Conservation (phyloP, 1,284 basidiomycete genomes). For the Ceraceosorus bombacis region DNA sequence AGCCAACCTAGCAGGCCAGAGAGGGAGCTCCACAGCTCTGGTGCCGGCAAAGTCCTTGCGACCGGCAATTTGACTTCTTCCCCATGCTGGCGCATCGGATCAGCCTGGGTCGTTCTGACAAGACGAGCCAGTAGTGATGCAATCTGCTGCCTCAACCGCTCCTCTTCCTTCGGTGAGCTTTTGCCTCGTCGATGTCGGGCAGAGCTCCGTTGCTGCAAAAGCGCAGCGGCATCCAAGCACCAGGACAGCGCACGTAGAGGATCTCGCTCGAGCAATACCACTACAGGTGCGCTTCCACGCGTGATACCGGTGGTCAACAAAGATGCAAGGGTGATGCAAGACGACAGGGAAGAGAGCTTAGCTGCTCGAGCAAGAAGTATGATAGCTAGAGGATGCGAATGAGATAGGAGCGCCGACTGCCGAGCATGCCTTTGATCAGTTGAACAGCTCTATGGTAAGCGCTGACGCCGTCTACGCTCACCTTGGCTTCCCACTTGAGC, state of each 20-base stretch:
- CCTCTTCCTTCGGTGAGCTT: slow-evolving; percentile 1
- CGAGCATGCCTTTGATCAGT: not conserved
- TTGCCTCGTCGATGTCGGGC: slow-evolving; percentile 5
- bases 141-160: slow-evolving; percentile 2
- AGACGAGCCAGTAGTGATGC: slow-evolving; percentile 7
- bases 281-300: slow-evolving; percentile 17
- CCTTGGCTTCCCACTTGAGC: slow-evolving; percentile 34
- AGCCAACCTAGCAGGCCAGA: not conserved
- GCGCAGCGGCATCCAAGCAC: slow-evolving; percentile 15
- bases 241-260: slow-evolving; percentile 21
- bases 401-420: slow-evolving; percentile 18
- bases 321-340: slow-evolving; percentile 17
- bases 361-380: slow-evolving; percentile 25
- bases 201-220: not conserved
- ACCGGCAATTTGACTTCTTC: not conserved
- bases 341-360: slow-evolving; percentile 19
- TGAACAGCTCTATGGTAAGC: not conserved
- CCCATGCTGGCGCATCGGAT: not conserved
- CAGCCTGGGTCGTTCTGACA: slow-evolving; percentile 4
- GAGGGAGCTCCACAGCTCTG: not conserved
- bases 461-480: slow-evolving; percentile 5
- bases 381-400: slow-evolving; percentile 24
- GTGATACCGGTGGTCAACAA: slow-evolving; percentile 25
- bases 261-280: slow-evolving; percentile 27
- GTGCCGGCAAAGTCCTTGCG: not conserved